Evolutionary conservation across 495 filamentous ascomycete species (phyloP).

Genomic region (Apodospora peruviana): DNA sequence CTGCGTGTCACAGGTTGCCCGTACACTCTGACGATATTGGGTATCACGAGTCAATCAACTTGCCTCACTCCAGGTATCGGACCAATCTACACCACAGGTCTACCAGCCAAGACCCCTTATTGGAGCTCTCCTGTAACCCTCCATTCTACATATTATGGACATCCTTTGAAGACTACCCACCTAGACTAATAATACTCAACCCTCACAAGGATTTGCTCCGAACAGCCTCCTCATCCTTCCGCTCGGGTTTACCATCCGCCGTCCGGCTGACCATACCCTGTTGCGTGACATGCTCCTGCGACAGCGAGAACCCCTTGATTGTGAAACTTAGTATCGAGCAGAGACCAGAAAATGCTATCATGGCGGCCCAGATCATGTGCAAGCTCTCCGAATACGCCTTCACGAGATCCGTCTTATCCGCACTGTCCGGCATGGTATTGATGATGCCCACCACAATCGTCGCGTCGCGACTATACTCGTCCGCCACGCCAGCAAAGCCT

Average conservation of each 20-base stretch:
- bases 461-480: constrained; percentile 49
- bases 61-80: too few relatives aligned
- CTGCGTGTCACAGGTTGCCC: too few relatives aligned
- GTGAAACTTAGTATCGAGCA: constrained; percentile 13
- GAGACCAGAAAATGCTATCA: constrained; percentile 24
- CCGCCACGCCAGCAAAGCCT: constrained; percentile 38
- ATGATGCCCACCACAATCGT: constrained; percentile 55
- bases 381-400: constrained; percentile 52
- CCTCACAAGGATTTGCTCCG: not conserved
- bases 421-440: constrained; percentile 43
- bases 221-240: constrained; percentile 7
- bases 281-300: constrained; percentile 16
- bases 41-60: too few relatives aligned
- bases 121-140: too few relatives aligned
- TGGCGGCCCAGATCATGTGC: constrained; percentile 52
- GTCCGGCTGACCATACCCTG: too few relatives aligned
- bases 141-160: too few relatives aligned
- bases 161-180: too few relatives aligned
- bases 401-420: constrained; percentile 39
- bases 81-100: too few relatives aligned
- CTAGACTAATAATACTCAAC: not conserved
- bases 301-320: constrained; percentile 13
- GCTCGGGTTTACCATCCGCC: too few relatives aligned
- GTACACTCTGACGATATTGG: too few relatives aligned
- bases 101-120: too few relatives aligned